Evolutionary conservation across 805 yeast species (phyloP), one percentile per base, ranked within the genome.

Genomic region (Metschnikowia reukaufii): DNA sequence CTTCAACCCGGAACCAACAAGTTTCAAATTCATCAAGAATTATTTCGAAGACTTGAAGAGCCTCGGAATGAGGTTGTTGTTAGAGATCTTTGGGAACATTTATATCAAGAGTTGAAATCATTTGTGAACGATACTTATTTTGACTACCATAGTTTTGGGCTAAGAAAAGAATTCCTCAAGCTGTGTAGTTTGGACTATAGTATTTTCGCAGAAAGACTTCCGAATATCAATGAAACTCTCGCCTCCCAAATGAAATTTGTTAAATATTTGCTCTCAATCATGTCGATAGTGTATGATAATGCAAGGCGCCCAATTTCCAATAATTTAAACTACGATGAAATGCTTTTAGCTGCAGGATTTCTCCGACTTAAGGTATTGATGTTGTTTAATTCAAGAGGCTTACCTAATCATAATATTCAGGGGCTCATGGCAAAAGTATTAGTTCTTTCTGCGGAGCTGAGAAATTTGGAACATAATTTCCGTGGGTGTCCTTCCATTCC

Each of bases 51-150:
- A 25, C 29, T 25, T 25, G 29, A 25, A 9, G 29, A 9, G 12
- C 29, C 29, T 9, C 29, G 12, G 3, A 25, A 25, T 13, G 29
- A 7, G 25, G 37, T 2, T n/a, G 20, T 20, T 10, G 37, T 23
- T 4, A 35, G 13, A 18, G 18, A 4, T 19, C 23, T 36, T n/a
- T 31, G 30, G 43, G 43, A 39, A 9, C 15, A 10, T n/a, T 19
- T 39, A 7, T 12, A 30, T 25, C 10, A 6, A 1, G 36, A 32
- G n/a, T 32, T 39, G 20, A 18, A 9, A 23, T 13, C 29, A 6
- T 39, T 17, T 31, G 20, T 31, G n/a, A 31, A 31, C 13, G 36
- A 39, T 12, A 39, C 43, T 5, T 13, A n/a, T 20, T 39, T 39
- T 32, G 36, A 39, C 36, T 20, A 39, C 29, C 7, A 6, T 3